phyloP scores from a whole-genome alignment of 2,329 filamentous ascomycete genomes.

The Helotiales sp. region DNA sequence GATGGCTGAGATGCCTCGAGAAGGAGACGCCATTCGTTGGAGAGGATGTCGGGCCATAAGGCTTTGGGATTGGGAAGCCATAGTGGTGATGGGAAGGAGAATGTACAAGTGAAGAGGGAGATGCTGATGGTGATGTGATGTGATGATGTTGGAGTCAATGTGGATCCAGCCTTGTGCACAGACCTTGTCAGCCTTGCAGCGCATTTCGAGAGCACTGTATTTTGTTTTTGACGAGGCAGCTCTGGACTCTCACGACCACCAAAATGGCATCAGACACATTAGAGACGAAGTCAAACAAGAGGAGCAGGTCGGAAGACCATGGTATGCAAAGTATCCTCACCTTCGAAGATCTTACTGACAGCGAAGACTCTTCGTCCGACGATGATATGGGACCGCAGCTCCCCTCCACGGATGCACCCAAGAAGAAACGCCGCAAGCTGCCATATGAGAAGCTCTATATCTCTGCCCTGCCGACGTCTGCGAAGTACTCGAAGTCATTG shows the following conservation, averaged over 20 bases:
- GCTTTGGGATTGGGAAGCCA: slow-evolving; percentile 20
- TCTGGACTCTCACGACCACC: background rate
- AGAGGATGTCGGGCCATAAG: slow-evolving; percentile 56
- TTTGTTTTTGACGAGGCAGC: background rate
- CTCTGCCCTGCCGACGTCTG: slow-evolving; percentile 77
- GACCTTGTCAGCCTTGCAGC: background rate
- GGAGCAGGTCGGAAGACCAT: slow-evolving; percentile 52
- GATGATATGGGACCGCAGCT: slow-evolving; percentile 94
- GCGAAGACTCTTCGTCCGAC: slow-evolving; percentile 61
- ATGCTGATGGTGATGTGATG: background rate
- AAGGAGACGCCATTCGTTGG: slow-evolving; percentile 66
- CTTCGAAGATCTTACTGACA: slow-evolving; percentile 14
- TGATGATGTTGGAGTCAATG: background rate
- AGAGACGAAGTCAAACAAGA: slow-evolving; percentile 47
- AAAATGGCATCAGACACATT: slow-evolving; percentile 38
- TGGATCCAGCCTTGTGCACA: background rate
- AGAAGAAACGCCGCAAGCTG: slow-evolving; percentile 88
- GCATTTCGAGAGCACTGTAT: too few relatives aligned
- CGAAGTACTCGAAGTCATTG: slow-evolving; percentile 88
- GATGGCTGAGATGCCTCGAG: slow-evolving; percentile 59
- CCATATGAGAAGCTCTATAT: slow-evolving; percentile 96
- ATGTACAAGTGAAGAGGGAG: background rate
- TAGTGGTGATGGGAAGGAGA: background rate
- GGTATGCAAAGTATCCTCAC: slow-evolving; percentile 24
- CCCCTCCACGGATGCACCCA: slow-evolving; percentile 73